Evolutionary conservation across 2,329 filamentous ascomycete species (phyloP), one percentile per base, ranked within the genome.

Genomic region (Colletotrichum somersetense): DNA sequence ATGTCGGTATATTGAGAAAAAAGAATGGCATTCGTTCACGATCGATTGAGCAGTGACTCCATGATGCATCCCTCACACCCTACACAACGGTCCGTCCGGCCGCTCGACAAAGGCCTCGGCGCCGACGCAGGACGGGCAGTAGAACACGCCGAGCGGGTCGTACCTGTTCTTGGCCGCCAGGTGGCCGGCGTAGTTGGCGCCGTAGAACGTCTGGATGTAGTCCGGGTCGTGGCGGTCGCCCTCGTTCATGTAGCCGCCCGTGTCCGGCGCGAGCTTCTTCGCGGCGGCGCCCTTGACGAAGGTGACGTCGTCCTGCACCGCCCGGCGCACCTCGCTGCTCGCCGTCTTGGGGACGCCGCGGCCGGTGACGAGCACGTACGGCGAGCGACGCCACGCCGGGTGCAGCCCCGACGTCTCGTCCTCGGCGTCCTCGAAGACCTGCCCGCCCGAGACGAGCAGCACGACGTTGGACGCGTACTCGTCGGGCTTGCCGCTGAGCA

Each of bases 241-340:
- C 74, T 85, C 84, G 65, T 85, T 85, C 75, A 84, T 79, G 74
- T 85, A 85, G 4, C 78, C 78, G 4, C 83, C 84, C 8, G 80
- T 82, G 53, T 80, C 74, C 1, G 83, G 83, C 2, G 82, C 80
- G 20, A 85, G 73, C 5, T 75, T 76, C 67, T 81, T 79, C 8
- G 80, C 74, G 11, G 78, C 78, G 23, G 71, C 77, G 38, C 76
- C 78, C 71, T 79, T 79, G 59, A 77, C 74, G 44, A 72, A 77
- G 3, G 78, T 80, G 38, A 79, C 64, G 64, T 79, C 76, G 62
- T 79, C 73, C 44, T 74, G 72, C 23, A 77, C 71, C 7, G 63
- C 70, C 53, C 72, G 55, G 33, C 76, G 74, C 33, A 73, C 56
- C 11, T 72, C 76, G 16, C 46, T 23, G 30, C 74, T 74, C 8